Evolutionary conservation across 768 basidiomycete species (phyloP).

Genomic region (Vararia minispora): DNA sequence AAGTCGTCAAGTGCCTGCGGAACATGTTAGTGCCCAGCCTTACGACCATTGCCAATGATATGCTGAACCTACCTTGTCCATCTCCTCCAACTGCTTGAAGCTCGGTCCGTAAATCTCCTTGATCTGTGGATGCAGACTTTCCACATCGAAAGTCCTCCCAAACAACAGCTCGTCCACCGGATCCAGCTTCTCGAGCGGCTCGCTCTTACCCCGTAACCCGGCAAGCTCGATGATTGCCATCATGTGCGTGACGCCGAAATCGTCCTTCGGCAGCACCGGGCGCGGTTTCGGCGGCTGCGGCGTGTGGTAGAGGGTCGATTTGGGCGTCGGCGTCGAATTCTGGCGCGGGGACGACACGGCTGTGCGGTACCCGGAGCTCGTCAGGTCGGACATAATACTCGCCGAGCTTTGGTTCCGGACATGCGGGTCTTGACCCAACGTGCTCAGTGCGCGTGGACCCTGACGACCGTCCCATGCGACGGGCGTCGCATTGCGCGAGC

Average conservation of each 20-base stretch:
- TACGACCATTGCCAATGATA: background rate
- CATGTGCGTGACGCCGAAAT: constrained; percentile 82
- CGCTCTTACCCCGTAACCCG: constrained; percentile 23
- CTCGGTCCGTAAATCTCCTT: constrained; percentile 59
- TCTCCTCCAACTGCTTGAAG: constrained; percentile 67
- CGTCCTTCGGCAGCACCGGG: constrained; percentile 54
- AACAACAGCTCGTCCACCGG: constrained; percentile 69
- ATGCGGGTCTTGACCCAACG: constrained; percentile 2
- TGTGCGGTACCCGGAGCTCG: constrained; percentile 13
- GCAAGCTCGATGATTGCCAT: constrained; percentile 78
- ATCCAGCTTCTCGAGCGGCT: constrained; percentile 32
- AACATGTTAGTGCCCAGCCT: background rate
- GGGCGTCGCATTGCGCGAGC: no score
- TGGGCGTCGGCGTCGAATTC: constrained; percentile 1
- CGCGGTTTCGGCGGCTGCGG: constrained; percentile 28
- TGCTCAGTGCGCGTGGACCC: constrained; percentile 4
- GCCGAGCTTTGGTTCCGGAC: constrained; percentile 9
- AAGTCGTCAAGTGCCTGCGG: constrained; percentile 20
- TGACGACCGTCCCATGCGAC: no score
- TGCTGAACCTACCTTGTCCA: constrained; percentile 51
- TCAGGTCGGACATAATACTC: constrained; percentile 9
- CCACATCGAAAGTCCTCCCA: constrained; percentile 49
- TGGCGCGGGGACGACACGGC: constrained; percentile 10
- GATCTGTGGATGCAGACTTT: constrained; percentile 57
- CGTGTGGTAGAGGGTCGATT: constrained; percentile 17